Evolutionary conservation across 257 asterid genomes (phyloP).

Genomic region (Marsdenia floribunda): DNA sequence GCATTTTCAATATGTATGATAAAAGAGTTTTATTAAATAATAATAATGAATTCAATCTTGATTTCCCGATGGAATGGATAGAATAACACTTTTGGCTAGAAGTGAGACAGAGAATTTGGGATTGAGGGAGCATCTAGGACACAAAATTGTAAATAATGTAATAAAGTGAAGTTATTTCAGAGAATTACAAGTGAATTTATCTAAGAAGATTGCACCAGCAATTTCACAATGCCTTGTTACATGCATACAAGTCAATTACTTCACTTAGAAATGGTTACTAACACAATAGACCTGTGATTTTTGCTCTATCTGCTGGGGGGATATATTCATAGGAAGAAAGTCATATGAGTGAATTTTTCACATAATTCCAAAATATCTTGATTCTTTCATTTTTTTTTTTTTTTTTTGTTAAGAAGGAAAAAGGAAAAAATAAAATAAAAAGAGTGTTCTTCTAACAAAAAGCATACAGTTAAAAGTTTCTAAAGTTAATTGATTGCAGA

Average conservation of each 20-base stretch:
- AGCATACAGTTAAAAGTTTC: background rate
- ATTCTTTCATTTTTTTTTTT: background rate
- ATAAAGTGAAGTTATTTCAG: background rate
- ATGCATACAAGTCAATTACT: background rate
- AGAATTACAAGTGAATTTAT: background rate
- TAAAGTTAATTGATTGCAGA: background rate
- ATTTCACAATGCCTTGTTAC: background rate
- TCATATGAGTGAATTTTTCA: background rate
- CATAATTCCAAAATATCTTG: background rate
- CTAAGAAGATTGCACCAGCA: background rate
- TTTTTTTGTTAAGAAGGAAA: no score
- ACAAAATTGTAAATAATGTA: background rate
- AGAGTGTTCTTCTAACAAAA: background rate
- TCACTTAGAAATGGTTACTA: background rate
- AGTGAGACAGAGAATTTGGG: no score
- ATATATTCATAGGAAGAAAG: background rate
- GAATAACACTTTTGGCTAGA: no score
- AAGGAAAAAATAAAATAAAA: no score
- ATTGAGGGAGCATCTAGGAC: background rate
- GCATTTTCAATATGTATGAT: no score
- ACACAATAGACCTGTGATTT: background rate
- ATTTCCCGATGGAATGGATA: no score
- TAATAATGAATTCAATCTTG: no score
- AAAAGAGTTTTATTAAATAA: no score
- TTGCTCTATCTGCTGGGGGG: background rate